A percentile compares a stretch with the other conserved stretches of the same genome.
Conservation (phyloP, 1,139 yeast species). For the Lodderomyces margitis region DNA sequence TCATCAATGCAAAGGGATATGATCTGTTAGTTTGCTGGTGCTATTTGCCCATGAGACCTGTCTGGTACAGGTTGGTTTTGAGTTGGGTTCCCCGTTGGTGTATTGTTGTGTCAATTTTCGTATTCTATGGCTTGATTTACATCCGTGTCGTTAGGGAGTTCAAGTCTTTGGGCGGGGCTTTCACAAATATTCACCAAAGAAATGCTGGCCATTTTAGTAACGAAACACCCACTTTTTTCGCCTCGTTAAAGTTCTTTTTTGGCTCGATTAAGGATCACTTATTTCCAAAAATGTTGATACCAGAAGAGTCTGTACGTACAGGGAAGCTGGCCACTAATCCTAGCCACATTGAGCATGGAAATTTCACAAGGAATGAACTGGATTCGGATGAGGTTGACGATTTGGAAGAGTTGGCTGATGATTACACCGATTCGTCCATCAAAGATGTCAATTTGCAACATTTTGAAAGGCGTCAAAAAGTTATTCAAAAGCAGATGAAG, state of each 20-base stretch:
- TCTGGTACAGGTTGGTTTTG: conserved; percentile 72
- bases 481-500: conserved; percentile 76
- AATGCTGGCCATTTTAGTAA: conserved; percentile 9
- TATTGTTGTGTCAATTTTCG: conserved; percentile 59
- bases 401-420: conserved; percentile 14
- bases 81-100: conserved; percentile 84
- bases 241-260: conserved; percentile 33
- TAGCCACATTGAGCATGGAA: neutral
- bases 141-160: conserved; percentile 67
- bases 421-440: conserved; percentile 8
- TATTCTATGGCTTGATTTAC: conserved; percentile 70
- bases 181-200: conserved; percentile 29
- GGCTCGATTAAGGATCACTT: conserved; percentile 22
- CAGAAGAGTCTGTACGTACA: conserved; percentile 17
- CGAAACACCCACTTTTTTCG: conserved; percentile 34
- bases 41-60: conserved; percentile 69
- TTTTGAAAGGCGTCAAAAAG: conserved; percentile 59
- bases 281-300: conserved; percentile 32
- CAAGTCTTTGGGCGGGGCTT: conserved; percentile 48
- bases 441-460: conserved; percentile 34
- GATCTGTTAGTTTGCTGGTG: conserved; percentile 73
- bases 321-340: neutral
- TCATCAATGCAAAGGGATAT: conserved; percentile 55
- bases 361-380: neutral
- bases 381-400: conserved; percentile 12